Conservation (phyloP, 2,329 filamentous ascomycete species). For the Exophiala sp. region DNA sequence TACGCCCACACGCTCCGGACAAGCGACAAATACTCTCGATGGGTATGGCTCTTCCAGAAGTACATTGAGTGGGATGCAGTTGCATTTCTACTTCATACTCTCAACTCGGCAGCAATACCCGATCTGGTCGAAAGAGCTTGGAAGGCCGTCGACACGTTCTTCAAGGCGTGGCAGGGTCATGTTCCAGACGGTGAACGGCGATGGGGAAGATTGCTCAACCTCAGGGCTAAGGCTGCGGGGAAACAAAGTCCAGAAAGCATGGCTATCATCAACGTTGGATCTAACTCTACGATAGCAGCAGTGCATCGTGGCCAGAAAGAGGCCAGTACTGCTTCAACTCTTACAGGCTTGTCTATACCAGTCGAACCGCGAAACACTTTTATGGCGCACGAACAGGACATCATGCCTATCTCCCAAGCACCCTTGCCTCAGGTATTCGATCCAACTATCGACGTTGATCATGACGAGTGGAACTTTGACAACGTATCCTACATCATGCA, state of each 20-base stretch:
- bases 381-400: too few relatives aligned
- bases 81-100: conserved; percentile 57
- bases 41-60: conserved; percentile 57
- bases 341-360: too few relatives aligned
- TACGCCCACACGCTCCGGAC: conserved; percentile 15
- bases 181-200: conserved; percentile 47
- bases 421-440: too few relatives aligned
- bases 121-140: conserved; percentile 58
- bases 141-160: conserved; percentile 50
- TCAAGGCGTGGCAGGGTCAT: conserved; percentile 37
- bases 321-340: too few relatives aligned
- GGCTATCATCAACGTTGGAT: too few relatives aligned
- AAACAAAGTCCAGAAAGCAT: background rate
- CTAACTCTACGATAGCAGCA: too few relatives aligned
- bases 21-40: conserved; percentile 20
- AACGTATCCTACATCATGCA: conserved; percentile 3
- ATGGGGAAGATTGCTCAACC: conserved; percentile 59
- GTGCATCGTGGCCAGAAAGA: too few relatives aligned
- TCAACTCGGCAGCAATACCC: conserved; percentile 56
- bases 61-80: conserved; percentile 64
- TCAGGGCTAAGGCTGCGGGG: conserved; percentile 54
- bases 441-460: too few relatives aligned
- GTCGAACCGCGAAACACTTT: too few relatives aligned
- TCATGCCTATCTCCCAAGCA: too few relatives aligned
- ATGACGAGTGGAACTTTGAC: conserved; percentile 10